These are phyloP conservation scores for Parafenestella ontariensis DNA, from an alignment of 2,329 filamentous ascomycete genomes.

Conservation along the genomic window DNA sequence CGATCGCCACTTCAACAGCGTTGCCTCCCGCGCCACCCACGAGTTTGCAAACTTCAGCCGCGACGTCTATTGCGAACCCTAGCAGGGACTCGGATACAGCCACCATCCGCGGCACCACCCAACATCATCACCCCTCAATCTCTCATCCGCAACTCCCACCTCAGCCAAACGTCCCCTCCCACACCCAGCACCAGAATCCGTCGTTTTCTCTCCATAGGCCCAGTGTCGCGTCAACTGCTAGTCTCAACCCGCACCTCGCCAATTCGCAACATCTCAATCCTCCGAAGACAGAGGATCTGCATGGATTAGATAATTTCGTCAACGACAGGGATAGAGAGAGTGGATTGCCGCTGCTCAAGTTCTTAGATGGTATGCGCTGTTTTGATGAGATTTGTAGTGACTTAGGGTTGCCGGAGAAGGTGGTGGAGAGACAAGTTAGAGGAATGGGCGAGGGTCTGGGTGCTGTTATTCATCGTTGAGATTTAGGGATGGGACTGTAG, in stretches of 20 bases:
- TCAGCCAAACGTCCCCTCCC: slow-evolving; percentile 12
- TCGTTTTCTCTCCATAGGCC: slow-evolving; percentile 28
- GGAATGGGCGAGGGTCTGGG: slow-evolving; percentile 42
- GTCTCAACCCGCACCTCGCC: slow-evolving; percentile 8
- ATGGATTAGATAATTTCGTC: slow-evolving; percentile 18
- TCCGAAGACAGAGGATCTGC: slow-evolving; percentile 15
- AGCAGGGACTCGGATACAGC: slow-evolving; percentile 26
- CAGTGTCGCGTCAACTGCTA: slow-evolving; percentile 22
- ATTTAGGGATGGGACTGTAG: not conserved
- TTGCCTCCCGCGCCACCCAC: slow-evolving; percentile 38
- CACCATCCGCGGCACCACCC: slow-evolving; percentile 23
- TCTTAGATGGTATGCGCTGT: slow-evolving; percentile 75
- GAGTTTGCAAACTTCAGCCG: slow-evolving; percentile 29
- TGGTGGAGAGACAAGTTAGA: slow-evolving; percentile 73
- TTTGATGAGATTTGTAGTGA: slow-evolving; percentile 87
- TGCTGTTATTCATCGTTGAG: slow-evolving; percentile 35
- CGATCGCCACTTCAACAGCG: slow-evolving; percentile 60
- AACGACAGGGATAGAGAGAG: slow-evolving; percentile 24
- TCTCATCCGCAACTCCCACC: slow-evolving; percentile 7
- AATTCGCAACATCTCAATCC: slow-evolving; percentile 6
- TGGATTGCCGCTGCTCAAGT: slow-evolving; percentile 64
- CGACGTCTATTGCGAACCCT: slow-evolving; percentile 19
- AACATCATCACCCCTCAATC: slow-evolving; percentile 8
- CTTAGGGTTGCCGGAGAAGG: slow-evolving; percentile 71
- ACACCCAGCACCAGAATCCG: slow-evolving; percentile 22